A percentile compares a stretch with the other conserved stretches of the same genome.
Conservation (phyloP, 2,329 filamentous ascomycete genomes). For the Teratosphaeria destructans region DNA sequence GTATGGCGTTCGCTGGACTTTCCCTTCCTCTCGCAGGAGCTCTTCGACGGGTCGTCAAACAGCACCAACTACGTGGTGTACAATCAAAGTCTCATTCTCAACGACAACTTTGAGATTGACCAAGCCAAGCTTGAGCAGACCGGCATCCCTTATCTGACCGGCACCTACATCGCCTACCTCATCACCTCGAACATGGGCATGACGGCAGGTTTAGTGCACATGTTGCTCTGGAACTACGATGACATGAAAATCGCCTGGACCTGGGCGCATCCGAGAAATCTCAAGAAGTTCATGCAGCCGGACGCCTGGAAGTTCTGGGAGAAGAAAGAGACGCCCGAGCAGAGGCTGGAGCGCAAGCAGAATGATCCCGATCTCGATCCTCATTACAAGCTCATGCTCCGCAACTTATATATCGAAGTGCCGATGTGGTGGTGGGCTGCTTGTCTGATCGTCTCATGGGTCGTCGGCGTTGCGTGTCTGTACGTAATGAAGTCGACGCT, state of each 20-base stretch:
- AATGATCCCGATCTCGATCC: conserved; percentile 20
- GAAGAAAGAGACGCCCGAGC: conserved; percentile 13
- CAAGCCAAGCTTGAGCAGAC: conserved; percentile 22
- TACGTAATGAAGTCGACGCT: conserved; percentile 21
- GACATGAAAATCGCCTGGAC: conserved; percentile 31
- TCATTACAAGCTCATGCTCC: conserved; percentile 25
- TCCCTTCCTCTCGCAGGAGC: conserved; percentile 34
- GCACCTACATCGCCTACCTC: conserved; percentile 29
- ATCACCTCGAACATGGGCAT: conserved; percentile 37
- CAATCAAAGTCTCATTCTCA: conserved; percentile 36
- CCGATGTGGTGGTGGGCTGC: conserved; percentile 24
- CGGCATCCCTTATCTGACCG: conserved; percentile 35
- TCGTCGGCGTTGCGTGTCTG: conserved; percentile 18
- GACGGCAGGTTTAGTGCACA: conserved; percentile 38
- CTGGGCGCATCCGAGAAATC: conserved; percentile 15
- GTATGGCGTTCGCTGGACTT: conserved; percentile 32
- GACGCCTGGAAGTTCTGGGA: conserved; percentile 21
- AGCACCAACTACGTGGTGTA: conserved; percentile 27
- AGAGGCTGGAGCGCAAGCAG: conserved; percentile 11
- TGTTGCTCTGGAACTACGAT: conserved; percentile 22
- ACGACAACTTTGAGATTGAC: conserved; percentile 30
- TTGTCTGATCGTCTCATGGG: conserved; percentile 13
- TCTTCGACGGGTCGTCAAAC: conserved; percentile 32
- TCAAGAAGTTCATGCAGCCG: conserved; percentile 10
- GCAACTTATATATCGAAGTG: conserved; percentile 19